Percentiles rank a stretch among this genome's conserved stretches.
Evolutionary conservation across 148 eudicot species (phyloP).

Genomic region (Diospyros lotus): DNA sequence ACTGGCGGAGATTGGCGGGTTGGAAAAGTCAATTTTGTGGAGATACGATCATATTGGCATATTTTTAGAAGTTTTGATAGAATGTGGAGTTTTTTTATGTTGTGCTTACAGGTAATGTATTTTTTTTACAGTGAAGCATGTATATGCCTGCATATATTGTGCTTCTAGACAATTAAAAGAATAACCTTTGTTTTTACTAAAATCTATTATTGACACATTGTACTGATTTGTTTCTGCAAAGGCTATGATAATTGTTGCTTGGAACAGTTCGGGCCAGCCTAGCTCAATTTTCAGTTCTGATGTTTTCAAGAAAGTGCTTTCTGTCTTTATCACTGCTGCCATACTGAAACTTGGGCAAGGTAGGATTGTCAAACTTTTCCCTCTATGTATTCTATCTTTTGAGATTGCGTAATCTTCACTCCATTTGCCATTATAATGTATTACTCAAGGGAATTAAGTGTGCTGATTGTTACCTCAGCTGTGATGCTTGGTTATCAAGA

Average conservation of each 20-base stretch:
- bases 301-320: slow-evolving; percentile 81
- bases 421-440: not conserved
- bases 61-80: slow-evolving; percentile 97
- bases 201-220: not conserved
- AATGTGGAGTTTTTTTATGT: slow-evolving; percentile 92
- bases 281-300: slow-evolving; percentile 52
- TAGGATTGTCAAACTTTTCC: slow-evolving; percentile 17
- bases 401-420: not conserved
- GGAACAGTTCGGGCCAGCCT: slow-evolving; percentile 83
- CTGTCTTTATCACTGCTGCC: slow-evolving; percentile 94
- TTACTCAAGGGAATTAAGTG: not conserved
- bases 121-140: not conserved
- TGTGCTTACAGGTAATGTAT: slow-evolving; percentile 77
- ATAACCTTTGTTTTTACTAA: no score
- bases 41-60: slow-evolving; percentile 92
- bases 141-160: not conserved
- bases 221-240: slow-evolving; percentile 23
- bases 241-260: slow-evolving; percentile 99
- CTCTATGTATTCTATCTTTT: not conserved
- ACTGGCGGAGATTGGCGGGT: slow-evolving; percentile 59
- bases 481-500: not conserved
- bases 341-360: slow-evolving; percentile 91
- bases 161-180: no score
- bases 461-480: not conserved
- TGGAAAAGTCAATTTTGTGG: slow-evolving; percentile 97